These are phyloP conservation scores for Linnemannia exigua DNA, from an alignment of 192 early-diverging fungal species.

Conservation along the genomic window DNA sequence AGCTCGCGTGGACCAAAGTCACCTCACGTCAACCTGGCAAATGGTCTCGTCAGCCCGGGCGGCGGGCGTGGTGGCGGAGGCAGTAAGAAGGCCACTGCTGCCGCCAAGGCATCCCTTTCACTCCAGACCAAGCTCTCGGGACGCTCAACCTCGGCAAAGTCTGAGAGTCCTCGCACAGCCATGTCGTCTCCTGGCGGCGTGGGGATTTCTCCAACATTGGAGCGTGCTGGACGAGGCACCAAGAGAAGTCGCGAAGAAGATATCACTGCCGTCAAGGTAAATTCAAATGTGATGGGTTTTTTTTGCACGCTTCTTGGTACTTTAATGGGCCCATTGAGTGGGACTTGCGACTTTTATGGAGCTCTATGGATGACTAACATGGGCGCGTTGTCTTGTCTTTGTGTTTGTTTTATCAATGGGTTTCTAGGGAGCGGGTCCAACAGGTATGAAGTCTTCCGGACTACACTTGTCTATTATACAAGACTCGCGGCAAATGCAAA, in stretches of 20 bases:
- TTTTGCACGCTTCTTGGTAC: background rate
- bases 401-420: background rate
- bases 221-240: slow-evolving; percentile 21
- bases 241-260: slow-evolving; percentile 40
- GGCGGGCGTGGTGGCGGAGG: slow-evolving; percentile 12
- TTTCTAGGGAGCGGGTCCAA: slow-evolving; percentile 16
- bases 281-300: background rate
- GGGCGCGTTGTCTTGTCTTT: background rate
- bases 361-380: background rate
- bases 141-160: slow-evolving; percentile 6
- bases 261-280: slow-evolving; percentile 27
- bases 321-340: background rate
- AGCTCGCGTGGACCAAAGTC: slow-evolving; percentile 33
- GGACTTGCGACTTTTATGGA: background rate
- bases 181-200: slow-evolving; percentile 19
- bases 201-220: background rate
- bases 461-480: no score
- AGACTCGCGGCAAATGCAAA: no score
- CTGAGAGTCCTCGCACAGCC: slow-evolving; percentile 35
- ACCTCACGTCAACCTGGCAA: slow-evolving; percentile 25
- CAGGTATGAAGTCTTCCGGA: background rate
- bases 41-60: slow-evolving; percentile 29
- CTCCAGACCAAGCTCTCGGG: slow-evolving; percentile 42
- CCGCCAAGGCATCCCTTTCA: slow-evolving; percentile 24
- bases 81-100: slow-evolving; percentile 28